phyloP scores from a whole-genome alignment of 352 stramenopile genomes.

The Pythium oligandrum region DNA sequence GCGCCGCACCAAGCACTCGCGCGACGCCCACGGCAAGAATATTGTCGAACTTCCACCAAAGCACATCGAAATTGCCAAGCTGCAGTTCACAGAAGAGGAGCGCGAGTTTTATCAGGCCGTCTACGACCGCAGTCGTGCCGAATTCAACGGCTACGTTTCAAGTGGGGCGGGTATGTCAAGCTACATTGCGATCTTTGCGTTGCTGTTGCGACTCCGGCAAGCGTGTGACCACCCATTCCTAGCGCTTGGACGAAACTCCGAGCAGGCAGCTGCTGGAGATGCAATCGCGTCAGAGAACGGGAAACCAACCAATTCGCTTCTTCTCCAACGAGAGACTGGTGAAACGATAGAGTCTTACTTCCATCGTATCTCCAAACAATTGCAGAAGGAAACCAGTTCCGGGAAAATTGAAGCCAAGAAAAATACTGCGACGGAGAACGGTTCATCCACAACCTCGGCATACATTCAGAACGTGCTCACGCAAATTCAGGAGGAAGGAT shows the following conservation, averaged over 20 bases:
- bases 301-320: slow-evolving; percentile 3
- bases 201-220: slow-evolving; percentile 85
- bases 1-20: slow-evolving; percentile 81
- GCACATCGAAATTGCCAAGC: slow-evolving; percentile 51
- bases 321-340: slow-evolving; percentile 35
- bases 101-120: slow-evolving; percentile 85
- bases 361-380: slow-evolving; percentile 39
- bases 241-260: slow-evolving; percentile 59
- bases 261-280: slow-evolving; percentile 19
- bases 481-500: slow-evolving; percentile 71
- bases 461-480: slow-evolving; percentile 73
- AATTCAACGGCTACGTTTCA: slow-evolving; percentile 87
- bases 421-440: not conserved
- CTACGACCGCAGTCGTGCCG: slow-evolving; percentile 75
- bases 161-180: slow-evolving; percentile 66
- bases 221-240: slow-evolving; percentile 89
- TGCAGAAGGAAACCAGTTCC: slow-evolving; percentile 44
- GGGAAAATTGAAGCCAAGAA: slow-evolving; percentile 8
- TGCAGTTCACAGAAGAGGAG: slow-evolving; percentile 75
- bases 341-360: slow-evolving; percentile 64
- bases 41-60: slow-evolving; percentile 76
- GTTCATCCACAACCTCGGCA: slow-evolving; percentile 1
- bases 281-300: not conserved
- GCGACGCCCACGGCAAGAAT: slow-evolving; percentile 49
- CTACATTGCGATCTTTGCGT: slow-evolving; percentile 87